These are phyloP conservation scores for Epicoccum sorghinum DNA, from an alignment of 2,329 filamentous ascomycete genomes.

Conservation along the genomic window DNA sequence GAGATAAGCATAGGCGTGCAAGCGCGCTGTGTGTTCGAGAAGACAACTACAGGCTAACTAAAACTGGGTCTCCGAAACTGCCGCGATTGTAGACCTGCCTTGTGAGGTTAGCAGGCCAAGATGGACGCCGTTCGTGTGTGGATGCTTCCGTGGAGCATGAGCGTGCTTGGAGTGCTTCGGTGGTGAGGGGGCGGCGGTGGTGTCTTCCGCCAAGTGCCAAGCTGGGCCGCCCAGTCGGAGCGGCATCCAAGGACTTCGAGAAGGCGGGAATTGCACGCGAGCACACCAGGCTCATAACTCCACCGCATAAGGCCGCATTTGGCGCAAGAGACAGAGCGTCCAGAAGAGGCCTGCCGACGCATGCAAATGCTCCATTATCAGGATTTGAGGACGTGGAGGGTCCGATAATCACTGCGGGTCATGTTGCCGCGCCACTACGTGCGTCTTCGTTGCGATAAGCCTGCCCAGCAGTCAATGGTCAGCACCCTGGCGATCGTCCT, in stretches of 20 bases:
- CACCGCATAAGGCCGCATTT: neutral
- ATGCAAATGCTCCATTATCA: neutral
- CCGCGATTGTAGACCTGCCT: constrained; percentile 22
- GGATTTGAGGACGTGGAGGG: neutral
- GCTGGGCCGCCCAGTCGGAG: neutral
- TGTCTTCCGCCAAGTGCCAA: constrained; percentile 1
- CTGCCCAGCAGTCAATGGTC: constrained; percentile 18
- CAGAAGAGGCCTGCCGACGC: neutral
- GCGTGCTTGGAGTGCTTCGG: constrained; percentile 16
- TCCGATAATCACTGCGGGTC: neutral
- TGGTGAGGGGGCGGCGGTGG: constrained; percentile 3
- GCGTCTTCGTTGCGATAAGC: constrained; percentile 15
- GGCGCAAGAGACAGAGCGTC: neutral
- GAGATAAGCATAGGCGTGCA: constrained; percentile 24
- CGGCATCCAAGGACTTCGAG: neutral
- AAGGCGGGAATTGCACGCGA: constrained; percentile 4
- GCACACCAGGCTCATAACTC: neutral
- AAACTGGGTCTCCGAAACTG: constrained; percentile 5
- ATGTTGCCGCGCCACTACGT: constrained; percentile 12
- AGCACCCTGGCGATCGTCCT: constrained; percentile 23
- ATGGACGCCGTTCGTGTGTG: constrained; percentile 8
- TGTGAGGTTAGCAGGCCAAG: constrained; percentile 11
- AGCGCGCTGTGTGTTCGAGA: constrained; percentile 22
- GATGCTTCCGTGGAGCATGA: constrained; percentile 11
- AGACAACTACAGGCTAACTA: constrained; percentile 9